A percentile compares a stretch with the other conserved stretches of the same genome.
phyloP scores from a whole-genome alignment of 257 asterid genomes.

The Eucommia ulmoides region DNA sequence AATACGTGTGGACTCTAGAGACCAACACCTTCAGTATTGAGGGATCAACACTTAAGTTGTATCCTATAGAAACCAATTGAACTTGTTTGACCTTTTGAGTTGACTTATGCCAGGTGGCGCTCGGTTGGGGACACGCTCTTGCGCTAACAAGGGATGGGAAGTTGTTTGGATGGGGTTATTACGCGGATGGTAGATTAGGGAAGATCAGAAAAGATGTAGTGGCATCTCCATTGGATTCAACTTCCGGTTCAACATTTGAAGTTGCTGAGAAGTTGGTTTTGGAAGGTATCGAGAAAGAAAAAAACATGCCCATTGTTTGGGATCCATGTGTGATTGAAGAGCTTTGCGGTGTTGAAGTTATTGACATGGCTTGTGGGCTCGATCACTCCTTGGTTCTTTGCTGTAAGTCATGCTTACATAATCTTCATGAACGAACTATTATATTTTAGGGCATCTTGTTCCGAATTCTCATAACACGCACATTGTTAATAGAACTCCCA shows the following conservation, averaged over 20 bases:
- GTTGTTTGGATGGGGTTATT: conserved; percentile 95
- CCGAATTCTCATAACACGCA: no score
- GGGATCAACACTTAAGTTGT: not conserved
- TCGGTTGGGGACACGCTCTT: conserved; percentile 98
- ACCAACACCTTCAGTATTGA: no score
- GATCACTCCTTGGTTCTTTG: conserved; percentile 76
- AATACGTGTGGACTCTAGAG: no score
- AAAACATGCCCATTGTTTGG: conserved; percentile 80
- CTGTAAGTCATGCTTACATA: conserved; percentile 53
- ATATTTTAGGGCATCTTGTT: no score
- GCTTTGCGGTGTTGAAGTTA: conserved; percentile 34
- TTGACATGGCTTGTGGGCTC: conserved; percentile 74
- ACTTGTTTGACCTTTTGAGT: not conserved
- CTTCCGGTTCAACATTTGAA: conserved; percentile 25
- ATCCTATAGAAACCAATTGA: not conserved
- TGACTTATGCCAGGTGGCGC: conserved; percentile 43
- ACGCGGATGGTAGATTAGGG: conserved; percentile 94
- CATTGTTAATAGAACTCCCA: no score
- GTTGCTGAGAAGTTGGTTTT: conserved; percentile 51
- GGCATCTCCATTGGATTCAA: conserved; percentile 71
- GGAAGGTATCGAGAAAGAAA: conserved; percentile 84
- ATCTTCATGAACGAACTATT: no score
- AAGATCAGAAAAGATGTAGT: conserved; percentile 45
- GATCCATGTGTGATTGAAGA: conserved; percentile 70
- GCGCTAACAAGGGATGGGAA: conserved; percentile 68